Evolutionary conservation across 768 basidiomycete species (phyloP), one percentile per base, ranked within the genome.

Genomic region (Termitomyces heimii): DNA sequence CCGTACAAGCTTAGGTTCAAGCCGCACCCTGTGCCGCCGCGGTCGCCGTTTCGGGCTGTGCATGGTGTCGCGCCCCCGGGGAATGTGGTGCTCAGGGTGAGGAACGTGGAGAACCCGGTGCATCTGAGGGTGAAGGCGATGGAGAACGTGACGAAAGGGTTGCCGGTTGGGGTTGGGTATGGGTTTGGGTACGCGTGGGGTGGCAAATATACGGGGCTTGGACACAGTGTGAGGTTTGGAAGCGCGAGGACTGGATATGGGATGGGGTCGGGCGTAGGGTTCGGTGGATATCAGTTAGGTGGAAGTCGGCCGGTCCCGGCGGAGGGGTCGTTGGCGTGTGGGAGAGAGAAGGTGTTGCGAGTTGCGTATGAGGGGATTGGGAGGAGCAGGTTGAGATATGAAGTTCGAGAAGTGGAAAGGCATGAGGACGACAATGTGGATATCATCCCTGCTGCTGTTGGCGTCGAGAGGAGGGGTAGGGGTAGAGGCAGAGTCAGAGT

Each of bases 281-380:
- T 24, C 14, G 48, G 37, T 16, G 34, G 24, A 46, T 40, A 29
- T 49, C 53, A n/a, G 43, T 8, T 28, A n/a, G 57, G 45, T 14
- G 70, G 71, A 59, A 70, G 79, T 77, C 79, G 79, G 60, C 80
- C 79, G 3, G 70, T 74, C 13, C 76, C 71, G 42, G 69, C 75
- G 26, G 81, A 82, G 47, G 80, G 79, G 39, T 71, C 72, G 20
- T 67, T 84, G 49, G 79, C 79, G 1, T 80, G 78, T 48, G 84
- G 84, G 45, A 72, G 76, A 66, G 85, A 86, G 68, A 76, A 80
- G 56, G 68, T 87, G 54, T 66, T 80, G n/a, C 77, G 79, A 31
- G 66, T 86, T 57, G 84, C 83, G 35, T 82, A 81, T 63, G 85
- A 85, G 59, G 84, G 83, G 12, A 71, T 81, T n/a, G 82, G 84